phyloP scores from a whole-genome alignment of 345 rosid genomes.

The Salix suchowensis region DNA sequence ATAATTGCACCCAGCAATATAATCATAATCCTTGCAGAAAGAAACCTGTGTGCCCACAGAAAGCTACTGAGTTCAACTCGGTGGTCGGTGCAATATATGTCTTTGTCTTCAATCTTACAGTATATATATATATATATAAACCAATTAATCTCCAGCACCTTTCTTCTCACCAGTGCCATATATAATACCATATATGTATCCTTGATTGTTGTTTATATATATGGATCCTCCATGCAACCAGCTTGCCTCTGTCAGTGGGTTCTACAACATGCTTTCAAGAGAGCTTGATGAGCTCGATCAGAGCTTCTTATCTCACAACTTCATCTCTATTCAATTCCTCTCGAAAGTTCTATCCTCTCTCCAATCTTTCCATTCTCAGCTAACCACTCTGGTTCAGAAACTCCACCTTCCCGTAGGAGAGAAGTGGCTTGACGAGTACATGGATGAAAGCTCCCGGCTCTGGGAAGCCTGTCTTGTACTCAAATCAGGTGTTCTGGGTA shows the following conservation, averaged over 20 bases:
- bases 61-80: too few species aligned
- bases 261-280: slow-evolving; percentile 37
- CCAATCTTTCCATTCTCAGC: slow-evolving; percentile 45
- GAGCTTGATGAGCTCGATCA: slow-evolving; percentile 46
- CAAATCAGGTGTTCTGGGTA: slow-evolving; percentile 41
- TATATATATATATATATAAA: too few species aligned
- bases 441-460: slow-evolving; percentile 64
- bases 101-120: too few species aligned
- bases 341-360: slow-evolving; percentile 40
- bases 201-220: not conserved
- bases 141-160: not conserved
- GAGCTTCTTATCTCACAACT: slow-evolving; percentile 27
- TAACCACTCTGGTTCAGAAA: slow-evolving; percentile 50
- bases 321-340: slow-evolving; percentile 50
- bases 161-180: not conserved
- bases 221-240: slow-evolving; percentile 43
- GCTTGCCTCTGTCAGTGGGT: slow-evolving; percentile 38
- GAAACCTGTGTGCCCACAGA: too few species aligned
- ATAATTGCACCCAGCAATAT: slow-evolving; percentile 50
- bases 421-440: slow-evolving; percentile 69
- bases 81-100: too few species aligned
- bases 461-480: slow-evolving; percentile 59
- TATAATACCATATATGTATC: slow-evolving; percentile 4
- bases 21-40: not conserved
- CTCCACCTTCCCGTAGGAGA: slow-evolving; percentile 60